Evolutionary conservation across 805 yeast genomes (phyloP).

Genomic region (Clavispora santaluciae): DNA sequence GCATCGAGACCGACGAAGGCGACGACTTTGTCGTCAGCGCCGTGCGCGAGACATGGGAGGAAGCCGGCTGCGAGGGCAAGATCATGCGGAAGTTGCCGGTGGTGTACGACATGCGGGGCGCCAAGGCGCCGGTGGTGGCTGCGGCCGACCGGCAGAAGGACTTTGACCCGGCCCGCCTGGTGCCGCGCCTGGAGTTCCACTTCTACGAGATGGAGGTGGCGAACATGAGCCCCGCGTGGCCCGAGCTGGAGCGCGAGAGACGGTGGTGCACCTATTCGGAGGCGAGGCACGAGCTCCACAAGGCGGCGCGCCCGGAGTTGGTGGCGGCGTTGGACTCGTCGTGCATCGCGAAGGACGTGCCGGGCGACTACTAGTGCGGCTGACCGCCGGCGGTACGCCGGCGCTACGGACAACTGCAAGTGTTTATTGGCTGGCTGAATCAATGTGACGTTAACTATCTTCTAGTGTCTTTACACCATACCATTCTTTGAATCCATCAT

Average conservation of each 20-base stretch:
- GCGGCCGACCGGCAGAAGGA: conserved; percentile 25
- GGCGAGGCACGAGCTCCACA: conserved; percentile 55
- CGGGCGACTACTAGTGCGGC: conserved; percentile 1
- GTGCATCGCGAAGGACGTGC: conserved; percentile 37
- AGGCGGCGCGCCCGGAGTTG: conserved; percentile 63
- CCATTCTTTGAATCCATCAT: no score
- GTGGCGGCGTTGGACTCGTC: conserved; percentile 59
- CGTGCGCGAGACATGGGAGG: conserved; percentile 94
- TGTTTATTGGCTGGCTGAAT: no score
- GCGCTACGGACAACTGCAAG: no score
- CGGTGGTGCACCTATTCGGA: conserved; percentile 71
- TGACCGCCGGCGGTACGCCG: no score
- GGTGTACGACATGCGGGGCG: conserved; percentile 52
- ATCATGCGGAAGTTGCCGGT: conserved; percentile 55
- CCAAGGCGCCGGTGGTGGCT: conserved; percentile 32
- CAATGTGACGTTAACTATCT: no score
- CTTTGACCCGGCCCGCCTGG: conserved; percentile 33
- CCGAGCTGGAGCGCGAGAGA: conserved; percentile 66
- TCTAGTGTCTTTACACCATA: no score
- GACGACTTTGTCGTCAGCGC: conserved; percentile 52
- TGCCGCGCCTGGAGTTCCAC: conserved; percentile 83
- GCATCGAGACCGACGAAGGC: conserved; percentile 80
- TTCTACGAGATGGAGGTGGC: conserved; percentile 72
- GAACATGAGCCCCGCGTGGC: conserved; percentile 61
- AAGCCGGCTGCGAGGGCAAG: conserved; percentile 81